Base-by-base conservation (phyloP, 805 yeast genomes). In the Kodamaea jinghongensis region DNA sequence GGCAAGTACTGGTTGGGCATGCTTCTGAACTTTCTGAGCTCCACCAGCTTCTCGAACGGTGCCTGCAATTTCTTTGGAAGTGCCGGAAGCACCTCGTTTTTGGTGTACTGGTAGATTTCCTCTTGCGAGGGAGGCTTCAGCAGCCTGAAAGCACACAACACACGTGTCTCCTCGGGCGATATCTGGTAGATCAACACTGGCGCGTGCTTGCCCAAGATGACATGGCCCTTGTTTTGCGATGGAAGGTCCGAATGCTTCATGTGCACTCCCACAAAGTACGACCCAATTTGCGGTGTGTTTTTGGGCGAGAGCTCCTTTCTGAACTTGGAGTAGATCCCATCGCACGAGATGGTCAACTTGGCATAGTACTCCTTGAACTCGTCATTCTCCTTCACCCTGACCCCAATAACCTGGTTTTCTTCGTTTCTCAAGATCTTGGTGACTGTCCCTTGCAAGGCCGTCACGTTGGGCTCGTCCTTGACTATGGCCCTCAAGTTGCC, bases 1-100 rank as follows among this genome's bases (percentile, higher is more conserved):
- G 95, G 77, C 36, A 93, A 70, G 63, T 77, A 93, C 51, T 93
- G 95, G 63, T 89, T 90, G 36, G 99, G 98, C 97, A 91, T 91
- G 33, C 87, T 76, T 45, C 85, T 79, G 60, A 84, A 78, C 52
- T 82, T 75, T 27, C 71, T 71, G 6, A 43, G 30, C 15, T 60
- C 59, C 31, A 91, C 52, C 1, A 97, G 95, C 17, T 61, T 61
- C 36, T 63, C 63, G 57, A 91, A 87, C 10, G 93, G 75, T 6
- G 95, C 86, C 51, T 73, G 70, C 34, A 84, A 60, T 17, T 62
- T 54, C 34, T 69, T 60, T 11, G 99, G 99, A 37, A 93, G 58
- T 36, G 73, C 63, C 23, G 90, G 86, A 42, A 79, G 64, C 12
- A 90, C 95, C 13, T 70, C 65, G 3, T 69, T 52, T 40, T 60